Conservation (phyloP, 1,139 yeast genomes). For the Pichia sp. region DNA sequence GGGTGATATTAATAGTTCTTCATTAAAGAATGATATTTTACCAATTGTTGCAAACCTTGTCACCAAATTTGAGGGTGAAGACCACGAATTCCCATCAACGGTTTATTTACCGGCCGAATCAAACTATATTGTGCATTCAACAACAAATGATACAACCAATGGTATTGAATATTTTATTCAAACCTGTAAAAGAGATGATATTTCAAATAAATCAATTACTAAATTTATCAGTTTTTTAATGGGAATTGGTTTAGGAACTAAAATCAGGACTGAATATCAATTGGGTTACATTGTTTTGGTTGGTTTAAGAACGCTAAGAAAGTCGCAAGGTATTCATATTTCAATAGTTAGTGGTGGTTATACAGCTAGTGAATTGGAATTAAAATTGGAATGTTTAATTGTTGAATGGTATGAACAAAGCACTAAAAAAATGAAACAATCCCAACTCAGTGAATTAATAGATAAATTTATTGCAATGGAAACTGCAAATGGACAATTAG, state of each 20-base stretch:
- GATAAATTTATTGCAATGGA: slow-evolving; percentile 33
- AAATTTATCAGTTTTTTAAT: slow-evolving; percentile 41
- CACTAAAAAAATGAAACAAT: slow-evolving; percentile 28
- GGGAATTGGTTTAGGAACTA: slow-evolving; percentile 35
- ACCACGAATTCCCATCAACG: slow-evolving; percentile 25
- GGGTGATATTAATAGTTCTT: slow-evolving; percentile 36
- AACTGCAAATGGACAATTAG: slow-evolving; percentile 18
- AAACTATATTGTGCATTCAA: slow-evolving; percentile 28
- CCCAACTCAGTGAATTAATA: slow-evolving; percentile 27
- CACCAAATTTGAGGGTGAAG: slow-evolving; percentile 12
- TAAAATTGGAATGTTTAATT: slow-evolving; percentile 42
- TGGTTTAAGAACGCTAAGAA: slow-evolving; percentile 46
- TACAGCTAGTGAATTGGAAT: slow-evolving; percentile 33
- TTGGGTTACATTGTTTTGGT: slow-evolving; percentile 53
- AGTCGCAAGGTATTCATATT: slow-evolving; percentile 50
- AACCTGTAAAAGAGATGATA: slow-evolving; percentile 41
- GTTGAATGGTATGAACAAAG: slow-evolving; percentile 32
- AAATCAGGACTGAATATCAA: slow-evolving; percentile 46
- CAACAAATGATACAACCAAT: slow-evolving; percentile 43
- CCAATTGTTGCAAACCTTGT: slow-evolving; percentile 15
- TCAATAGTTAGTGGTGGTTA: slow-evolving; percentile 44
- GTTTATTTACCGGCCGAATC: slow-evolving; percentile 36
- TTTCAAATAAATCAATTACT: slow-evolving; percentile 33
- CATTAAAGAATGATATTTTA: slow-evolving; percentile 10
- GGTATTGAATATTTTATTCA: slow-evolving; percentile 48